Evolutionary conservation across 192 early-diverging fungal species (phyloP).

Genomic region (Coemansia sp.): DNA sequence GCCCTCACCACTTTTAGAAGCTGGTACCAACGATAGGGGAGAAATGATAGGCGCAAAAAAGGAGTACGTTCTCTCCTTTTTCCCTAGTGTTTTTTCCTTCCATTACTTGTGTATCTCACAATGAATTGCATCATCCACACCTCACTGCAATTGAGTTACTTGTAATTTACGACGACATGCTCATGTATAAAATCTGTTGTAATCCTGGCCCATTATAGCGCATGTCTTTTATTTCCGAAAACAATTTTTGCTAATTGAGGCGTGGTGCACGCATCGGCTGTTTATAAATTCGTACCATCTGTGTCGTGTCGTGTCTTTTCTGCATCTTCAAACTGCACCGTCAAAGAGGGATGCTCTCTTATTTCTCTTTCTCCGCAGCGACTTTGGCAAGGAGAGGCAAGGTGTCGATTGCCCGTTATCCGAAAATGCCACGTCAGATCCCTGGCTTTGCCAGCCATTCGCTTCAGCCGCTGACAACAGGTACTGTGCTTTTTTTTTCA

Average conservation of each 20-base stretch:
- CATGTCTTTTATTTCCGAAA: slow-evolving; percentile 10
- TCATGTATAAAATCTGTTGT: neutral
- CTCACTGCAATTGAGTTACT: neutral
- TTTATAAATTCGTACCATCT: neutral
- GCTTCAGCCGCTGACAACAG: neutral
- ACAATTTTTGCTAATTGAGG: neutral
- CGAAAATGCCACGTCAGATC: slow-evolving; percentile 9
- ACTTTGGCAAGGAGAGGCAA: neutral
- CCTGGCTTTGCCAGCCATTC: neutral
- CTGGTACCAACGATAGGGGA: neutral
- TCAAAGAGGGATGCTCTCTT: neutral
- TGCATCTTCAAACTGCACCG: neutral
- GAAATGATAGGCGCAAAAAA: neutral
- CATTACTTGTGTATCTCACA: slow-evolving; percentile 6
- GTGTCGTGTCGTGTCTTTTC: neutral
- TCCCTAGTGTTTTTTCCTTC: neutral
- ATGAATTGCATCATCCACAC: neutral
- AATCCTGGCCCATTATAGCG: slow-evolving; percentile 7
- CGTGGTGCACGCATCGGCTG: slow-evolving; percentile 5
- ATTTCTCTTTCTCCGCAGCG: slow-evolving; percentile 2
- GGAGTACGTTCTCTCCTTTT: slow-evolving; percentile 3
- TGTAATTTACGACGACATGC: neutral
- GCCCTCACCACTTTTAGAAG: neutral
- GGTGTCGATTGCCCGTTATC: neutral
- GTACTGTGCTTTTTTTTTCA: neutral